A percentile compares a stretch with the other conserved stretches of the same genome.
phyloP scores from a whole-genome alignment of 2,329 filamentous ascomycete genomes.

The Diaporthe ilicicola region DNA sequence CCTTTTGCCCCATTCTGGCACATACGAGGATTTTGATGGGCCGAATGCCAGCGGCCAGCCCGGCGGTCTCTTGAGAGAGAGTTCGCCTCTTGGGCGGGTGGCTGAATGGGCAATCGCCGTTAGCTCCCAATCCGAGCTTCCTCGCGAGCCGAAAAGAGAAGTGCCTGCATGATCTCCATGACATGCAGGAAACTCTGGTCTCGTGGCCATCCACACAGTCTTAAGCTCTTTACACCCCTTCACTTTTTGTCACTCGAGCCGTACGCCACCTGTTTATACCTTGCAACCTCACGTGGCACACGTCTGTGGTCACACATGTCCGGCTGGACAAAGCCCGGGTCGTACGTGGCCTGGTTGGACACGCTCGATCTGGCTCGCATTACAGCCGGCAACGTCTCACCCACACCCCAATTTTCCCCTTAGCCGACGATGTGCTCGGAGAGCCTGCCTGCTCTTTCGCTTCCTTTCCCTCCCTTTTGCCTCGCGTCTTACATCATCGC shows the following conservation, averaged over 20 bases:
- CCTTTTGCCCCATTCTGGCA: conserved; percentile 20
- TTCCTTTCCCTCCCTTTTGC: background rate
- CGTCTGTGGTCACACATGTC: conserved; percentile 27
- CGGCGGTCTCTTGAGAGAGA: background rate
- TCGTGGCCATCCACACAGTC: conserved; percentile 30
- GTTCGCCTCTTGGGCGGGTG: background rate
- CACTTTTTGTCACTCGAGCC: background rate
- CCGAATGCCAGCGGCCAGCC: conserved; percentile 7
- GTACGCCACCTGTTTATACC: conserved; percentile 1
- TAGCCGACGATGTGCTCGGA: conserved; percentile 28
- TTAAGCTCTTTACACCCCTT: background rate
- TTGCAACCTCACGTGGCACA: conserved; percentile 23
- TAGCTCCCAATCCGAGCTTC: conserved; percentile 33
- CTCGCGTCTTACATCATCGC: conserved; percentile 25
- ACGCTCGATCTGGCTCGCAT: conserved; percentile 27
- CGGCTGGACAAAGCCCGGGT: background rate
- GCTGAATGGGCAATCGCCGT: conserved; percentile 30
- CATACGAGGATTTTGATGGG: conserved; percentile 26
- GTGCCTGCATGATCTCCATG: conserved; percentile 47
- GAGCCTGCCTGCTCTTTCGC: background rate
- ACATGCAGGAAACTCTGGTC: conserved; percentile 45
- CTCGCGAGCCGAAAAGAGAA: conserved; percentile 36
- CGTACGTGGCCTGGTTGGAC: conserved; percentile 26
- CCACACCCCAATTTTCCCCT: conserved; percentile 17
- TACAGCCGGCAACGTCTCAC: conserved; percentile 28